Conservation (phyloP, 208 protist genomes). For the Vickermania ingenoplastis region DNA sequence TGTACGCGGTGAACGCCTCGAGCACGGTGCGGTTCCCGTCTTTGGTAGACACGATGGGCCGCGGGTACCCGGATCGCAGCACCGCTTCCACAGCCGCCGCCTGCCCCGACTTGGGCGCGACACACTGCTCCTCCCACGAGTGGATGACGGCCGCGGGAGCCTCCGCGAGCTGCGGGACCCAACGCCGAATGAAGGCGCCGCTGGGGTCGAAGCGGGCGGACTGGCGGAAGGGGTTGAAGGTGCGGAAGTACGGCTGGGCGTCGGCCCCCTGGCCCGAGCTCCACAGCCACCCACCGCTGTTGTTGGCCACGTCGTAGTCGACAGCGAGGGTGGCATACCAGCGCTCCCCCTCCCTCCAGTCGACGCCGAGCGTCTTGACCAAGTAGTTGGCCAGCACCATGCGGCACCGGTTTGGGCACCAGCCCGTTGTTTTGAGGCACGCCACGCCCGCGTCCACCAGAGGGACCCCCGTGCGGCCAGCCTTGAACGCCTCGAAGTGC, state of each 20-base stretch:
- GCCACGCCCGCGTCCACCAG: conserved; percentile 90
- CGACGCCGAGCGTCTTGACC: conserved; percentile 80
- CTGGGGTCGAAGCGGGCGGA: conserved; percentile 48
- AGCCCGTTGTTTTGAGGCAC: conserved; percentile 75
- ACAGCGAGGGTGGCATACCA: conserved; percentile 81
- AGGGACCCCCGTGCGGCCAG: conserved; percentile 82
- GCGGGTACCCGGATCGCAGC: conserved; percentile 35
- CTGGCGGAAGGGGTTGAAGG: conserved; percentile 73
- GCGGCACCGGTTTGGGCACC: conserved; percentile 67
- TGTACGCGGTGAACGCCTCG: conserved; percentile 30
- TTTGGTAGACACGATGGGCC: conserved; percentile 58
- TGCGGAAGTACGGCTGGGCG: conserved; percentile 74
- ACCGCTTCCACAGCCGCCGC: neutral
- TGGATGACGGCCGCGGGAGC: conserved; percentile 52
- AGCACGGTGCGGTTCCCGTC: conserved; percentile 34
- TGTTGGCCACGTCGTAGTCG: conserved; percentile 83
- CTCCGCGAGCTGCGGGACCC: conserved; percentile 57
- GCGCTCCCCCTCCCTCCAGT: conserved; percentile 86
- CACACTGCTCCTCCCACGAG: conserved; percentile 54
- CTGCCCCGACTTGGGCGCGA: conserved; percentile 1
- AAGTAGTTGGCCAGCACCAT: conserved; percentile 80
- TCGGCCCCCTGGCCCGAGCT: conserved; percentile 64
- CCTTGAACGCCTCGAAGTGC: conserved; percentile 57
- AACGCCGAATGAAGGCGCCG: conserved; percentile 49
- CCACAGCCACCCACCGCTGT: conserved; percentile 84